Conservation (phyloP, 139 green algal species). For the Coelastrella sp. region DNA sequence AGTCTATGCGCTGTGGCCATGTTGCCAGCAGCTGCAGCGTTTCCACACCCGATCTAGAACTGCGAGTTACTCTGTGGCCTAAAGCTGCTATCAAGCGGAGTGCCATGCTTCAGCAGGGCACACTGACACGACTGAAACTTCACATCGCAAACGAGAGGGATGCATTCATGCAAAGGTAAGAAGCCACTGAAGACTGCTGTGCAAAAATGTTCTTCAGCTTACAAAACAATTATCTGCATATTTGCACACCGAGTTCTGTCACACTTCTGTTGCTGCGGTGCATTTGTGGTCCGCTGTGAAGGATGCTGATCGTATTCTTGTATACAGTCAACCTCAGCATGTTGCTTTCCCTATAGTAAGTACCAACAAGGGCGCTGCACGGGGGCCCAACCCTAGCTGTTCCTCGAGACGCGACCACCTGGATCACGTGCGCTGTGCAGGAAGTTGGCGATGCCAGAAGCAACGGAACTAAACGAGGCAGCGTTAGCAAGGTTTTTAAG, state of each 20-base stretch:
- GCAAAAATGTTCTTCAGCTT: neutral
- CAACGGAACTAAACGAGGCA: no score
- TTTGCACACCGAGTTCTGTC: no score
- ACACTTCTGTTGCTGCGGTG: no score
- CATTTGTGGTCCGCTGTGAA: no score
- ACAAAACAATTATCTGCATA: no score
- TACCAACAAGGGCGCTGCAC: neutral
- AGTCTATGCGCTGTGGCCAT: neutral
- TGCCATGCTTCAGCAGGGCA: slow-evolving; percentile 15
- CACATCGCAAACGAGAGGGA: neutral
- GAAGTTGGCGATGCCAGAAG: no score
- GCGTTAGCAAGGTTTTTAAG: no score
- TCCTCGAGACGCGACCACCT: neutral
- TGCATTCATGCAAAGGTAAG: neutral
- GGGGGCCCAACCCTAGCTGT: neutral
- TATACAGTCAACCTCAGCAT: no score
- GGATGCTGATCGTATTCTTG: no score
- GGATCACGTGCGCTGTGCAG: neutral
- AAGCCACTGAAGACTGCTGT: no score
- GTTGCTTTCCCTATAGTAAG: no score
- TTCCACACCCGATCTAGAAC: neutral
- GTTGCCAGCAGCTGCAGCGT: neutral
- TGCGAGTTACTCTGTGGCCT: neutral
- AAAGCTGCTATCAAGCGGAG: neutral
- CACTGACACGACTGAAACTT: neutral